These are phyloP conservation scores for Avena insularis DNA, from an alignment of 176 grass and related monocot genomes.

Conservation along the genomic window DNA sequence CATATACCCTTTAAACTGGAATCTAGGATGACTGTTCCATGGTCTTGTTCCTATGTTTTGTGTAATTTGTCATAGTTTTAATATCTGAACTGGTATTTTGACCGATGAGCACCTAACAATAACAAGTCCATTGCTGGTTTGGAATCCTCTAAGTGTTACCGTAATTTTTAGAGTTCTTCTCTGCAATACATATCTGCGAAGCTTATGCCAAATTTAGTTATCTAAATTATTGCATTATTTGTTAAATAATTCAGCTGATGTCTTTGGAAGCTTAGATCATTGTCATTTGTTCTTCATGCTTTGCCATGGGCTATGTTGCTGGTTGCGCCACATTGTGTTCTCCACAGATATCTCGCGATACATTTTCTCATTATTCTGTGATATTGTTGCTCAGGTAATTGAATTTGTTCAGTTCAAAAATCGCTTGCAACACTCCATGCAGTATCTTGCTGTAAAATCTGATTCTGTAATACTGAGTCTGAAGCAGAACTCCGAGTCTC, in stretches of 20 bases:
- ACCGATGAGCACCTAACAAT: background rate
- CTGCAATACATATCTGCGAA: background rate
- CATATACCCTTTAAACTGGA: background rate
- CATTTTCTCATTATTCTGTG: conserved; percentile 31
- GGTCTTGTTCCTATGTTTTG: background rate
- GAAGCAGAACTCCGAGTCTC: conserved; percentile 78
- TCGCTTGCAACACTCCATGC: conserved; percentile 71
- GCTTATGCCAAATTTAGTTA: background rate
- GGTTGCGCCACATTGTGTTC: background rate
- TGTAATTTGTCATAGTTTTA: background rate
- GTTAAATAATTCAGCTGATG: conserved; percentile 18
- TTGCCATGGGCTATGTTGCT: background rate
- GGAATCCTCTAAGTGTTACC: background rate
- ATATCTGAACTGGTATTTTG: background rate
- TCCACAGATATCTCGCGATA: background rate
- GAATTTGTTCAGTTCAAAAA: conserved; percentile 96
- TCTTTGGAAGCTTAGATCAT: conserved; percentile 4
- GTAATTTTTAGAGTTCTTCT: conserved; percentile 6
- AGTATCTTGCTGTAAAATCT: conserved; percentile 73
- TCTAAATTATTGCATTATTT: conserved; percentile 19
- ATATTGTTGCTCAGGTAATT: conserved; percentile 70
- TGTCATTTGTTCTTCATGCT: background rate
- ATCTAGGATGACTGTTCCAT: conserved; percentile 6
- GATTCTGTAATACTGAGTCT: conserved; percentile 74
- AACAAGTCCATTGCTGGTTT: background rate